Evolutionary conservation across 2,329 filamentous ascomycete genomes (phyloP), one percentile per base, ranked within the genome.

Genomic region (Elsinoe batatas): DNA sequence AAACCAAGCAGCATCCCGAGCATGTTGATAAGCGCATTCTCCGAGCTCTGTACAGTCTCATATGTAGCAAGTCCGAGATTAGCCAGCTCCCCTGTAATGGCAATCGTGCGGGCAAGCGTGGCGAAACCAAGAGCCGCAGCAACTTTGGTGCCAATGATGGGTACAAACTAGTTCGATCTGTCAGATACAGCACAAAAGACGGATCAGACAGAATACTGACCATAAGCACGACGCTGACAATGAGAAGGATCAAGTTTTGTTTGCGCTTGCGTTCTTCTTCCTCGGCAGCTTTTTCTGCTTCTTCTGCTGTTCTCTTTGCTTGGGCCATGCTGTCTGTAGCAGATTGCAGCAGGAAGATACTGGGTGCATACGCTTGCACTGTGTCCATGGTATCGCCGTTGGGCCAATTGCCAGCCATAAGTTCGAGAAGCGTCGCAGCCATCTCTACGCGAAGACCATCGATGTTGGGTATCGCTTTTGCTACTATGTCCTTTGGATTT

Each of bases 1-100:
- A 59, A 51, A 42, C 57, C 58, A 15, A 59, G 3, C 17, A 59
- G n/a, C 58, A 59, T 59, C 35, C 58, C 58, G 12, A 59, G 26
- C 11, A 59, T 49, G 20, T 59, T 59, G 35, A 59, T 40, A 17
- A 59, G 22, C 11, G 58, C 58, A 26, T 50, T 40, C 12, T 42
- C 50, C 0, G 58, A 51, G 22, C 58, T 53, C 17, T 59, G 11
- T 32, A 59, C 58, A n/a, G 51, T 59, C 32, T 58, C 56, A 44
- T 59, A 59, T 13, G 58, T 22, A 18, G 36, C 58, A 12, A 59
- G 47, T 20, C 50, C 58, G 5, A 43, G 22, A 33, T 59, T 58
- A 13, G 50, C 58, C 26, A 59, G 44, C 46, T 59, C 56, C 38
- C 42, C 38, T 13, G 40, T 46, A 38, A 58, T 53, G 13, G 57